These are phyloP conservation scores for Cercospora sp. DNA, from an alignment of 2,329 filamentous ascomycete species.

Conservation along the genomic window DNA sequence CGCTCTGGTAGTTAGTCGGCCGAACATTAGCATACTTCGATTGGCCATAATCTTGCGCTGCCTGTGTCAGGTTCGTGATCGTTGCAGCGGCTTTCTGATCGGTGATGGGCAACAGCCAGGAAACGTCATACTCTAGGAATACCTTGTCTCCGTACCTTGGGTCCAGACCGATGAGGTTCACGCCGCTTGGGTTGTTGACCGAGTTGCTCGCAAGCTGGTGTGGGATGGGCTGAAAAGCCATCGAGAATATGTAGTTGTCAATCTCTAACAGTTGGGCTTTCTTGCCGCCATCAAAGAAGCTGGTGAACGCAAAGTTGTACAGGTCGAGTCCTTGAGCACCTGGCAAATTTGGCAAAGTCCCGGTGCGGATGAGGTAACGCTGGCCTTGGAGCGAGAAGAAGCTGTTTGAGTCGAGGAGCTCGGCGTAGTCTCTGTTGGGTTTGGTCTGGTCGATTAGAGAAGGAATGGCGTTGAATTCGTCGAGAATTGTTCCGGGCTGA, in stretches of 20 bases:
- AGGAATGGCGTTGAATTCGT: constrained; percentile 51
- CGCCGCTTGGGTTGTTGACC: constrained; percentile 22
- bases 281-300: constrained; percentile 19
- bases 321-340: constrained; percentile 22
- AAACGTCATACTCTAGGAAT: constrained; percentile 31
- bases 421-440: constrained; percentile 18
- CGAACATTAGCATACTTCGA: constrained; percentile 21
- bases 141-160: constrained; percentile 24
- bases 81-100: constrained; percentile 21
- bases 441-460: constrained; percentile 23
- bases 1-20: constrained; percentile 29
- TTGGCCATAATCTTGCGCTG: constrained; percentile 24
- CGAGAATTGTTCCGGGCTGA: constrained; percentile 51
- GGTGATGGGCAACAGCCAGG: constrained; percentile 21
- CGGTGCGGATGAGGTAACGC: constrained; percentile 45
- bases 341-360: constrained; percentile 41
- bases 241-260: constrained; percentile 23
- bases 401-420: constrained; percentile 25
- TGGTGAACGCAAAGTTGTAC: constrained; percentile 24
- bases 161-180: constrained; percentile 27
- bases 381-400: constrained; percentile 26
- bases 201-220: constrained; percentile 22
- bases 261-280: constrained; percentile 11
- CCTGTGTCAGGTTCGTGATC: constrained; percentile 25
- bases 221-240: constrained; percentile 30